Conservation (phyloP, 176 grass and related monocot species). For the Saccharum officinarum region DNA sequence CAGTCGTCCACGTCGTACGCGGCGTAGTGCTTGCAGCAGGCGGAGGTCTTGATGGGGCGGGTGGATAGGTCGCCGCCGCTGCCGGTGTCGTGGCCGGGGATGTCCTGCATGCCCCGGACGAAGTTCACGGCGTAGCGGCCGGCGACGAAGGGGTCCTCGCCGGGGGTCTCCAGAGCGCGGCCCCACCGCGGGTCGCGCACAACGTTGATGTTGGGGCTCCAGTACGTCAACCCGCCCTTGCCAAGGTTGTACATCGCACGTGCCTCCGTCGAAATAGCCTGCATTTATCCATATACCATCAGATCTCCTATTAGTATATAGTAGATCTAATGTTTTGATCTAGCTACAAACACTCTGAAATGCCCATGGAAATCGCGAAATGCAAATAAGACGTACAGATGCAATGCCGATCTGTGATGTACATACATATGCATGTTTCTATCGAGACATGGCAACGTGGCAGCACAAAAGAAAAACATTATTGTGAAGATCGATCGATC, state of each 20-base stretch:
- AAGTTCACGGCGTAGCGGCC: slow-evolving; percentile 40
- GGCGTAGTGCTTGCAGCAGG: slow-evolving; percentile 55
- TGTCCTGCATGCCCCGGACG: slow-evolving; percentile 42
- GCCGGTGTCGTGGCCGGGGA: background rate
- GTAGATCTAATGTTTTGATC: background rate
- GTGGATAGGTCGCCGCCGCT: background rate
- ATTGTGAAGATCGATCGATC: no score
- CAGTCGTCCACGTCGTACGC: slow-evolving; percentile 46
- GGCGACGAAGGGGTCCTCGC: slow-evolving; percentile 39
- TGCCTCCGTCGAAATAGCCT: slow-evolving; percentile 45
- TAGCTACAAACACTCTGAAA: background rate
- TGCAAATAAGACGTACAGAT: background rate
- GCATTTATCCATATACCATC: no score
- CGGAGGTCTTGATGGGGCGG: slow-evolving; percentile 34
- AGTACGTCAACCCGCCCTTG: slow-evolving; percentile 45
- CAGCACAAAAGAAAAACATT: no score
- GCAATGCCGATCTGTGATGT: no score
- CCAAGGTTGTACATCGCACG: slow-evolving; percentile 59
- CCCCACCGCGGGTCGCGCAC: slow-evolving; percentile 47
- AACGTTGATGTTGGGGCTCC: slow-evolving; percentile 56
- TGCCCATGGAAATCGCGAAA: no score
- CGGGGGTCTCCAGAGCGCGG: slow-evolving; percentile 38
- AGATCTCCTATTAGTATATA: no score
- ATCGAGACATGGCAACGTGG: no score
- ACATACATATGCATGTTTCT: no score